Evolutionary conservation across 2,329 filamentous ascomycete species (phyloP).

Genomic region (Cytospora schulzeri): DNA sequence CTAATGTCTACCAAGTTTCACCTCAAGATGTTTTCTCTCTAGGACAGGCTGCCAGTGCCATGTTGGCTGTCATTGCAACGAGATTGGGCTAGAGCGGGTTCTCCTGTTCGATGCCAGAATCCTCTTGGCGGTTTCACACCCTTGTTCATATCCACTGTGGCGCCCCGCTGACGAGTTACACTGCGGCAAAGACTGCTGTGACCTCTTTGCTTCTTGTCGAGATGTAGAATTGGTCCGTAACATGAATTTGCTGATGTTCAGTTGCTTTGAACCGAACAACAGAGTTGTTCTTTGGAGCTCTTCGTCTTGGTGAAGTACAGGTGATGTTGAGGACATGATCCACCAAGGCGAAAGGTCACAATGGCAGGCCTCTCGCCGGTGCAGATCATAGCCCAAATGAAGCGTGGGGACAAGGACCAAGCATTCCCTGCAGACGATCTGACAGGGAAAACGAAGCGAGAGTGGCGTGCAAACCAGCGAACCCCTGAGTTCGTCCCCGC

Average conservation of each 20-base stretch:
- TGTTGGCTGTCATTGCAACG: neutral
- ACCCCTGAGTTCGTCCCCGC: constrained; percentile 5
- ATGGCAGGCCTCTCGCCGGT: neutral
- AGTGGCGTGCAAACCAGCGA: constrained; percentile 11
- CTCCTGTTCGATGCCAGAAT: neutral
- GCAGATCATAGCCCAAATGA: constrained; percentile 5
- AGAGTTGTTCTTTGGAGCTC: neutral
- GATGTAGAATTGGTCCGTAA: neutral
- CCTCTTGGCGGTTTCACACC: constrained; percentile 18
- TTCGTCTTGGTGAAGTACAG: neutral
- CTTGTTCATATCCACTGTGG: constrained; percentile 14
- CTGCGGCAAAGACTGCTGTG: neutral
- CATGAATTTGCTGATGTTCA: too few relatives aligned
- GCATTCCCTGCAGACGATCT: neutral
- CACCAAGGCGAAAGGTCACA: neutral
- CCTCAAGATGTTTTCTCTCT: neutral
- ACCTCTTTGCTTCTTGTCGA: neutral
- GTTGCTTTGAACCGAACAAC: neutral
- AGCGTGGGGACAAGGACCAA: constrained; percentile 11
- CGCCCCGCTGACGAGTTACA: constrained; percentile 11
- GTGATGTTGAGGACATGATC: neutral
- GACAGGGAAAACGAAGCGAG: constrained; percentile 5
- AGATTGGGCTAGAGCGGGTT: neutral
- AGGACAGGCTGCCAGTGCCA: neutral
- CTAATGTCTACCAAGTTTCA: neutral